Evolutionary conservation across 2,329 filamentous ascomycete species (phyloP), one percentile per base, ranked within the genome.

Genomic region (Venturia nashicola): DNA sequence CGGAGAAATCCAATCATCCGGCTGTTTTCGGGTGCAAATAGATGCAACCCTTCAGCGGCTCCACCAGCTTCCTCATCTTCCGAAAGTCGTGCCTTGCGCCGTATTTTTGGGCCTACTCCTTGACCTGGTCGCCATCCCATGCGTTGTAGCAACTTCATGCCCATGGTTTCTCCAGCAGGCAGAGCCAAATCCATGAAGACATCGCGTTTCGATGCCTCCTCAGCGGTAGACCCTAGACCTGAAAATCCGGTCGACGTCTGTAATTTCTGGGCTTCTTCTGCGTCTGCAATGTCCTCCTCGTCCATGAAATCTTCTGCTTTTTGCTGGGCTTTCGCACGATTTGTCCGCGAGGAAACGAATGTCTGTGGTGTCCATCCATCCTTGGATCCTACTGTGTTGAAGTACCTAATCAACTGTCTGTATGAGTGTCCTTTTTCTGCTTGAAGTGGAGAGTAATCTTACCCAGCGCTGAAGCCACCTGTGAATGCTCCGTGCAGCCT

Each of bases 101-200:
- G 85, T 42, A 97, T 79, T 74, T 91, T 96, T 27, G 91, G 91
- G 0, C 94, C 94, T 66, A 97, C 86, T 3, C 94, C 94, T 74
- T 97, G 92, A 0, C 92, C 93, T 67, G 93, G 89, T 70, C 88
- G 89, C 94, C 94, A 99, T 18, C 93, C 94, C 93, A 99, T 97
- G 70, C 83, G 89, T 71, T 89, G 90, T 65, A 97, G 78, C 18
- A 99, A 79, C 71, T 89, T 92, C 16, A 89, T 80, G 1, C 94
- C 94, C 81, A 95, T 91, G 0, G 91, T 96, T 66, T 96, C 90
- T 43, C 90, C 90, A 9, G 85, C 82, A 0, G 80, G 78, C 64
- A 83, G 82, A 67, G 97, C 86, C 1, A 97, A 76, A 61, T 90
- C 90, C 69, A 89, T 84, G 48, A 95, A 78, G 75, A 36, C 79